Percentiles rank a stretch among this genome's conserved stretches.
Evolutionary conservation across 164 flowering plant genomes (phyloP).

Genomic region (Annona cherimola): DNA sequence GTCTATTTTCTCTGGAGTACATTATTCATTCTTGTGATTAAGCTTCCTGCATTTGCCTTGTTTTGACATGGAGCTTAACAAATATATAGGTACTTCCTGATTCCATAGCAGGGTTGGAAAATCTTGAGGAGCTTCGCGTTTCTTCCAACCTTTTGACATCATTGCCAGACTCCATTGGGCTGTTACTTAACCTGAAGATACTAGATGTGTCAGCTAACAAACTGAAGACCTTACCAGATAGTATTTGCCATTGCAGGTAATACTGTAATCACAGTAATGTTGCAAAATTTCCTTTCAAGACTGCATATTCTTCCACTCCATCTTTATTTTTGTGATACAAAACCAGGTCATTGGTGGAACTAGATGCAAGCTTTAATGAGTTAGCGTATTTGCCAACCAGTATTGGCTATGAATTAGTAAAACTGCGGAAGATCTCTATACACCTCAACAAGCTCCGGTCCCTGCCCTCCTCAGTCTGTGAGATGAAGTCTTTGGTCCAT

Average conservation of each 20-base stretch:
- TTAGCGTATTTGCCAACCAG: conserved; percentile 81
- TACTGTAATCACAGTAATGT: too few relatives aligned
- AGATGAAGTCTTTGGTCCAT: conserved; percentile 61
- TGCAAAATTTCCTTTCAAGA: not conserved
- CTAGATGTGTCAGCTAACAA: conserved; percentile 74
- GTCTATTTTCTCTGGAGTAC: not conserved
- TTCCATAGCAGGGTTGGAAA: conserved; percentile 70
- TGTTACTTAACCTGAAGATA: conserved; percentile 56
- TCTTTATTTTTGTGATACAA: not conserved
- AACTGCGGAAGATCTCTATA: conserved; percentile 53
- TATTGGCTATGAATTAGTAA: conserved; percentile 59
- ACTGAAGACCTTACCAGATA: conserved; percentile 63
- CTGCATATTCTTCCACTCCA: not conserved
- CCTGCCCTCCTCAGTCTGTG: conserved; percentile 79
- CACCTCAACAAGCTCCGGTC: conserved; percentile 72
- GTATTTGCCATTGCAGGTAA: conserved; percentile 83
- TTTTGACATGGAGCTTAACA: conserved; percentile 9
- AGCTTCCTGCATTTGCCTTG: not conserved
- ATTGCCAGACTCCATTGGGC: conserved; percentile 85
- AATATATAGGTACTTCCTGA: conserved; percentile 69
- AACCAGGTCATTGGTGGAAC: conserved; percentile 72
- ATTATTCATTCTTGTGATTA: not conserved
- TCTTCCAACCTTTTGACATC: conserved; percentile 65
- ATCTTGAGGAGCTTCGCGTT: conserved; percentile 67
- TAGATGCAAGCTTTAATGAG: conserved; percentile 75